Evolutionary conservation across 768 basidiomycete genomes (phyloP).

Genomic region (Holtermannia corniformis): DNA sequence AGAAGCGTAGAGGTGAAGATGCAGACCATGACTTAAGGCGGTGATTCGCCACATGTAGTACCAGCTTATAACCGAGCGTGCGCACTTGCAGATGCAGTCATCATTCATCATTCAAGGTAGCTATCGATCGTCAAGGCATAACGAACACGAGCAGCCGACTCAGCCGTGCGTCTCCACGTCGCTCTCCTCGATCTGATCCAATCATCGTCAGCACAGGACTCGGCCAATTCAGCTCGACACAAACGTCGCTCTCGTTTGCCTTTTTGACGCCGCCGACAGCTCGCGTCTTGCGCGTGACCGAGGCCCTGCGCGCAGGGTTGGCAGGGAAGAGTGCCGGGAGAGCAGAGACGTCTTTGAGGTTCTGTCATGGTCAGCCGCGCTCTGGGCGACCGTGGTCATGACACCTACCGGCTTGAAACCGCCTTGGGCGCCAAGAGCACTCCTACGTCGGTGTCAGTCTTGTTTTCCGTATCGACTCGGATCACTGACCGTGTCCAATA

Average conservation of each 20-base stretch:
- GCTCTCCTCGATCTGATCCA: conserved; percentile 31
- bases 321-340: conserved; percentile 29
- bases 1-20: too few species aligned
- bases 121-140: too few species aligned
- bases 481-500: conserved; percentile 39
- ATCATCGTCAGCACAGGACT: neutral
- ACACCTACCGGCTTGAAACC: conserved; percentile 15
- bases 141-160: too few species aligned
- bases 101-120: neutral
- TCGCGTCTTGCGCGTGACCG: conserved; percentile 11
- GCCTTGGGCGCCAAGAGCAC: conserved; percentile 22
- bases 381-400: neutral
- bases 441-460: neutral
- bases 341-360: conserved; percentile 14
- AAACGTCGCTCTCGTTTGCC: conserved; percentile 39
- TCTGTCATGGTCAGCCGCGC: neutral
- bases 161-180: conserved; percentile 26
- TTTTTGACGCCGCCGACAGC: too few species aligned
- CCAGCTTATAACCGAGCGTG: too few species aligned
- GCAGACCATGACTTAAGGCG: too few species aligned
- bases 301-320: conserved; percentile 33
- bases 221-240: conserved; percentile 3
- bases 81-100: neutral
- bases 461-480: too few species aligned
- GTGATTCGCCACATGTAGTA: too few species aligned